Percentiles rank a stretch among this genome's conserved stretches.
Evolutionary conservation across 768 basidiomycete species (phyloP).

Genomic region (Kwoniella newhampshirensis): DNA sequence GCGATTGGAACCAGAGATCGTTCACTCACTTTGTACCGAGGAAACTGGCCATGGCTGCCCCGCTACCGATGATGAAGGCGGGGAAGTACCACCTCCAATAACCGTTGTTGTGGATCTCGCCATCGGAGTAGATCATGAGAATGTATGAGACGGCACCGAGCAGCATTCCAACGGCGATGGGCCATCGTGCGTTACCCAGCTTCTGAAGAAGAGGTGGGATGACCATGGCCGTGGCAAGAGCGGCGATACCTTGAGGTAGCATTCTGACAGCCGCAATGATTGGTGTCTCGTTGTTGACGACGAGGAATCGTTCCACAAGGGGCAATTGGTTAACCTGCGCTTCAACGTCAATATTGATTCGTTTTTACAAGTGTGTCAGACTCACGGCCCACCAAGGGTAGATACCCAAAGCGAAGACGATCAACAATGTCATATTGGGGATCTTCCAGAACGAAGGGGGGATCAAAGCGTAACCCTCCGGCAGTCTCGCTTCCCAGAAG

Average conservation of each 20-base stretch:
- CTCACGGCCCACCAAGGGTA: conserved; percentile 45
- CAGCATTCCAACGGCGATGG: conserved; percentile 58
- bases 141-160: conserved; percentile 65
- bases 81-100: conserved; percentile 44
- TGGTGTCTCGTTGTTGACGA: conserved; percentile 23
- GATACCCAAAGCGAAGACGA: conserved; percentile 42
- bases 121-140: conserved; percentile 28
- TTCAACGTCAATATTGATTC: too few species aligned
- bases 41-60: conserved; percentile 34
- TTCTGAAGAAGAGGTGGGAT: conserved; percentile 28
- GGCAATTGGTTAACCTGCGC: conserved; percentile 24
- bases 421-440: conserved; percentile 47
- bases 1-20: neutral
- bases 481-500: conserved; percentile 39
- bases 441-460: conserved; percentile 48
- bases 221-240: conserved; percentile 22
- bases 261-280: conserved; percentile 47
- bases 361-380: neutral
- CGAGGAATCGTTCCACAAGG: conserved; percentile 33
- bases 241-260: conserved; percentile 41
- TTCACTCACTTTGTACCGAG: conserved; percentile 27
- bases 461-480: conserved; percentile 41
- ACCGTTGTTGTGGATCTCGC: conserved; percentile 10
- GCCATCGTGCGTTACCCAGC: conserved; percentile 20
- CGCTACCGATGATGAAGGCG: conserved; percentile 32